phyloP scores from a whole-genome alignment of 139 green algal species.

The Chlamydomonas sp. region DNA sequence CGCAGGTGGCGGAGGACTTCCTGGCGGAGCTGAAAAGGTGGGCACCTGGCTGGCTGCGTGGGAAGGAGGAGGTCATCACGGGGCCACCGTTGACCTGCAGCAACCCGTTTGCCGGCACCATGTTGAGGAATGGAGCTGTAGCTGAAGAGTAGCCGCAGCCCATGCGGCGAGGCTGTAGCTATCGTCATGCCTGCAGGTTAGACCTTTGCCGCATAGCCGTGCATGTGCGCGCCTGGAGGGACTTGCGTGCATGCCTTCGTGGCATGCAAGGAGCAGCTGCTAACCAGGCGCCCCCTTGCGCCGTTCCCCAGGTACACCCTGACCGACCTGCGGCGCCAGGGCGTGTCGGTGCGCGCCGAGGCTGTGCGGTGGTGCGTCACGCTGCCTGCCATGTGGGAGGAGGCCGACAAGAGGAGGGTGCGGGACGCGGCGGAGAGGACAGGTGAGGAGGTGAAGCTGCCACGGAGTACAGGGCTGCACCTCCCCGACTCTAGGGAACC shows the following conservation, averaged over 20 bases:
- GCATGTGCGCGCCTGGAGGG: neutral
- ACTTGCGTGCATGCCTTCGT: neutral
- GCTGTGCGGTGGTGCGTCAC: conserved; percentile 20
- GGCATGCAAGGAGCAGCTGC: too few relatives aligned
- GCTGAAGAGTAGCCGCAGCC: too few relatives aligned
- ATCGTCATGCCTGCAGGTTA: too few relatives aligned
- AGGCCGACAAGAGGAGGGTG: conserved; percentile 16
- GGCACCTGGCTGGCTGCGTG: neutral
- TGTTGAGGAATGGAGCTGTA: too few relatives aligned
- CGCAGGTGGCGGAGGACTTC: conserved; percentile 1
- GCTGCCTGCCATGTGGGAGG: conserved; percentile 23
- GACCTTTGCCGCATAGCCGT: too few relatives aligned
- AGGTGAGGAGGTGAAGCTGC: neutral
- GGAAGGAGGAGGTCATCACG: too few relatives aligned
- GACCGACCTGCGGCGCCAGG: neutral
- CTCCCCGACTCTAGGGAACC: neutral
- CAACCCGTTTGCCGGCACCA: too few relatives aligned
- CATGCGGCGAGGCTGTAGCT: too few relatives aligned
- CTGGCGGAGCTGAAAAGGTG: neutral
- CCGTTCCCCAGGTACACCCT: neutral
- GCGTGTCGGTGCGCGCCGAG: neutral
- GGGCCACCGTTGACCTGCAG: too few relatives aligned
- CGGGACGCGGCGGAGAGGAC: conserved; percentile 3
- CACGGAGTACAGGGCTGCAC: too few relatives aligned
- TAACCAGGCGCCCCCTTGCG: too few relatives aligned